phyloP scores from a whole-genome alignment of 2,329 filamentous ascomycete genomes.

The Diplodia sapinea region DNA sequence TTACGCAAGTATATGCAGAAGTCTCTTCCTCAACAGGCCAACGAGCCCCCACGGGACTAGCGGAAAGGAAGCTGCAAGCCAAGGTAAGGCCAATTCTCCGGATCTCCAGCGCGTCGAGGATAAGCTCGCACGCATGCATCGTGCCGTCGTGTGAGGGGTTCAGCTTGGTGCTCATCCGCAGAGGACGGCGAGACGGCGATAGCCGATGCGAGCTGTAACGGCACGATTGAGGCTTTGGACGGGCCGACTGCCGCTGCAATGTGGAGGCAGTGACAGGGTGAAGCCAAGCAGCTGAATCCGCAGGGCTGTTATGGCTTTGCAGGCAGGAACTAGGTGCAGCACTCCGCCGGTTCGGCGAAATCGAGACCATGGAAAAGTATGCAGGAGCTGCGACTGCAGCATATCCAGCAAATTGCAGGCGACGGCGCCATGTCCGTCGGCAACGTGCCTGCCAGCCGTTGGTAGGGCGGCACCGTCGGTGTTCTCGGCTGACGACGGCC shows the following conservation, averaged over 20 bases:
- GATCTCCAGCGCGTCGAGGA: background rate
- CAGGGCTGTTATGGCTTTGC: conserved; percentile 7
- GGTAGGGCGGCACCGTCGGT: background rate
- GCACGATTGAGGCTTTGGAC: background rate
- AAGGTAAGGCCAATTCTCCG: background rate
- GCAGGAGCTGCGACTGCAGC: background rate
- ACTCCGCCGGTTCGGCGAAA: background rate
- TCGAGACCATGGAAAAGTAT: background rate
- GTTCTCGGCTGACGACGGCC: background rate
- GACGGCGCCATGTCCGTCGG: background rate
- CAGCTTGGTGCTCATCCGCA: background rate
- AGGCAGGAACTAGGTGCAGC: conserved; percentile 13
- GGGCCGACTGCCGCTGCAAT: background rate
- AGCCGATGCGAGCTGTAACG: background rate
- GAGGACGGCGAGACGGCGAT: background rate
- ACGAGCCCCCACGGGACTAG: background rate
- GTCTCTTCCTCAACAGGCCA: conserved; percentile 8
- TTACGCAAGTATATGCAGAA: conserved; percentile 1
- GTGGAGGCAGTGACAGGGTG: background rate
- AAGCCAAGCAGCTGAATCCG: background rate
- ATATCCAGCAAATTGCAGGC: background rate
- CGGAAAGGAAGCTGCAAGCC: conserved; percentile 9
- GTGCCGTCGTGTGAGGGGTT: conserved; percentile 4
- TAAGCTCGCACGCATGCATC: background rate
- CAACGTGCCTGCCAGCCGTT: background rate